These are phyloP conservation scores for Trametes hirsuta DNA, from an alignment of 1,284 basidiomycete genomes.

Conservation along the genomic window DNA sequence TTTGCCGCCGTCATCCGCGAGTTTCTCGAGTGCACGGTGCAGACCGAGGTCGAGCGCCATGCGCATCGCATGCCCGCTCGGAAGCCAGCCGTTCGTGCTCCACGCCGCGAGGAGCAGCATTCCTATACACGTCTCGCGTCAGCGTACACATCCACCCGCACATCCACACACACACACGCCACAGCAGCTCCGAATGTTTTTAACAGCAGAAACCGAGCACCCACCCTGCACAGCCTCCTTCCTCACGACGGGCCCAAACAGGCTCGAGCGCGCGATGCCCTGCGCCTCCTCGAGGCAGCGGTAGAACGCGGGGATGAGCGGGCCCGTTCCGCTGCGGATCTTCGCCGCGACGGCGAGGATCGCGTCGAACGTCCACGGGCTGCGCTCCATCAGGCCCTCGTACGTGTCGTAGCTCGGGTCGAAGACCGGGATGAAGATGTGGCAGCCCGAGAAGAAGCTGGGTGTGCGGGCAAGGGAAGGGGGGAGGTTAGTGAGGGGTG, in stretches of 20 bases:
- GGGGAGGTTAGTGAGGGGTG: neutral
- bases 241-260: slow-evolving; percentile 89
- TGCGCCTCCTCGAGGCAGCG: slow-evolving; percentile 92
- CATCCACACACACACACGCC: neutral
- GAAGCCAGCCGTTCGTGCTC: slow-evolving; percentile 94
- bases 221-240: slow-evolving; percentile 91
- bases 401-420: slow-evolving; percentile 90
- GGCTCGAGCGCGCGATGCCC: slow-evolving; percentile 88
- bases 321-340: slow-evolving; percentile 87
- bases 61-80: slow-evolving; percentile 89
- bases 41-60: slow-evolving; percentile 94
- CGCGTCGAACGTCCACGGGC: slow-evolving; percentile 91
- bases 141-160: neutral
- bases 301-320: slow-evolving; percentile 84
- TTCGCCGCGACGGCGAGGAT: slow-evolving; percentile 91
- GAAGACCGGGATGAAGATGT: slow-evolving; percentile 93
- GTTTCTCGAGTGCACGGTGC: slow-evolving; percentile 87
- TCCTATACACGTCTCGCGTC: slow-evolving; percentile 41
- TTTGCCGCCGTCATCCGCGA: slow-evolving; percentile 72
- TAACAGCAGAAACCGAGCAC: neutral
- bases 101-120: slow-evolving; percentile 91
- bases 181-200: neutral
- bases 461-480: neutral
- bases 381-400: slow-evolving; percentile 86
- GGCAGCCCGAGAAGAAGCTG: slow-evolving; percentile 94